Percentiles rank a stretch among this genome's conserved stretches.
phyloP scores from a whole-genome alignment of 2,329 filamentous ascomycete genomes.

The Leptographium galeiforme region DNA sequence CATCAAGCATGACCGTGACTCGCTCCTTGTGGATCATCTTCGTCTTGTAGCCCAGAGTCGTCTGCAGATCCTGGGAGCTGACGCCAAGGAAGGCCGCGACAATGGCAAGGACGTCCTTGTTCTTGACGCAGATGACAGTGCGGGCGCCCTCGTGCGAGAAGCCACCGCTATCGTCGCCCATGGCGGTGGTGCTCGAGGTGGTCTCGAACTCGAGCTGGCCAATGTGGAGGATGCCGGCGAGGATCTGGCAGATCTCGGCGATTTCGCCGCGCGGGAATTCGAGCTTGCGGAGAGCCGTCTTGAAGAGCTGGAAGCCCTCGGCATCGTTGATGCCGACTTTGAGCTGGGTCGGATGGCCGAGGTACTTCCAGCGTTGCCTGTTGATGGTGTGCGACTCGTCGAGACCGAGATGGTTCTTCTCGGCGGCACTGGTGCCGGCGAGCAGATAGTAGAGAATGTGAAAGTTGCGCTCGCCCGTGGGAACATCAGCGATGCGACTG shows the following conservation, averaged over 20 bases:
- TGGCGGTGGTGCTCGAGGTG: conserved; percentile 62
- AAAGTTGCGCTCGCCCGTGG: conserved; percentile 92
- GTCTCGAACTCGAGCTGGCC: conserved; percentile 91
- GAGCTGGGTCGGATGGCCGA: conserved; percentile 90
- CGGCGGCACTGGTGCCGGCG: conserved; percentile 77
- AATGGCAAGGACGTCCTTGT: conserved; percentile 76
- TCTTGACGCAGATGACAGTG: conserved; percentile 74
- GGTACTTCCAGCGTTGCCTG: conserved; percentile 79
- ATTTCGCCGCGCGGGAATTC: conserved; percentile 91
- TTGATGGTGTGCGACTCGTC: conserved; percentile 28
- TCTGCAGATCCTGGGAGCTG: conserved; percentile 66
- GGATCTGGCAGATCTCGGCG: conserved; percentile 88
- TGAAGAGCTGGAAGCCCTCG: conserved; percentile 95
- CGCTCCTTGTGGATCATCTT: conserved; percentile 93
- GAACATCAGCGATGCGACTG: conserved; percentile 80
- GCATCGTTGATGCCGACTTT: conserved; percentile 95
- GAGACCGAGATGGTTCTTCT: conserved; percentile 70
- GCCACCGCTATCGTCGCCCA: conserved; percentile 83
- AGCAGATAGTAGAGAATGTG: conserved; percentile 93
- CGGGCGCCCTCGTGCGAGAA: conserved; percentile 92
- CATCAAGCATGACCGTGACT: conserved; percentile 97
- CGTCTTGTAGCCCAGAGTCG: conserved; percentile 85
- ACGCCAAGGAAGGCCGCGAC: conserved; percentile 93
- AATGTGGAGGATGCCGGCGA: conserved; percentile 91
- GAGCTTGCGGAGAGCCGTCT: conserved; percentile 83